Evolutionary conservation across 2,329 filamentous ascomycete species (phyloP), one percentile per base, ranked within the genome.

Genomic region (Diaporthe caulivora): DNA sequence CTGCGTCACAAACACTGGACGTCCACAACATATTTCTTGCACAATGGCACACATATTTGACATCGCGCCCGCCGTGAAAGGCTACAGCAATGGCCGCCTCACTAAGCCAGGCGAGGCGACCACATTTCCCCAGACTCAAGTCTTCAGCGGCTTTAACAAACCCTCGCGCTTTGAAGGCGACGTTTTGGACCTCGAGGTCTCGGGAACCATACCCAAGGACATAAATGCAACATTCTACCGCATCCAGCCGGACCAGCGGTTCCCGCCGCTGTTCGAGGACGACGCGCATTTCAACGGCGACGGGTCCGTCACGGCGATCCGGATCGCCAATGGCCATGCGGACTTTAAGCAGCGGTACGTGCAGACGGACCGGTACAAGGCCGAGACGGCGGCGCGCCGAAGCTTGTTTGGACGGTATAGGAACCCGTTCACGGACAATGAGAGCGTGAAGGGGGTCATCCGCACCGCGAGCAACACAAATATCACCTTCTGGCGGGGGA

Each of bases 381-480:
- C 67, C 34, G 80, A 82, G 74, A 80, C 77, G 3, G 40, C 62
- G 0, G 80, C 81, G 58, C 80, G 83, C 21, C 57, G 76, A 7
- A 78, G 79, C 18, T 78, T 91, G 18, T 89, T 91, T 69, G 89
- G 89, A 0, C 82, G 85, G 54, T 91, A 91, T 75, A 82, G 89
- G 24, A 91, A 91, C 77, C 87, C 87, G 0, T 89, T 84, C 75
- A 90, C 88, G 10, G 87, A 90, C 77, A 86, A 87, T 67, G 87
- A 89, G 78, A 85, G 84, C 74, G 88, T 90, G 8, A 85, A 85
- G 65, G 87, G 87, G 1, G 85, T 89, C 7, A 87, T 91, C 53
- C 82, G 88, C 29, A 90, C 88, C 0, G 88, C 88, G 0, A 85
- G 86, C 3, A 91, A 92, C 75, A 91, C 89, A 1, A 91, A 92